Conservation (phyloP, 2,329 filamentous ascomycete genomes). For the Fusarium sp. region DNA sequence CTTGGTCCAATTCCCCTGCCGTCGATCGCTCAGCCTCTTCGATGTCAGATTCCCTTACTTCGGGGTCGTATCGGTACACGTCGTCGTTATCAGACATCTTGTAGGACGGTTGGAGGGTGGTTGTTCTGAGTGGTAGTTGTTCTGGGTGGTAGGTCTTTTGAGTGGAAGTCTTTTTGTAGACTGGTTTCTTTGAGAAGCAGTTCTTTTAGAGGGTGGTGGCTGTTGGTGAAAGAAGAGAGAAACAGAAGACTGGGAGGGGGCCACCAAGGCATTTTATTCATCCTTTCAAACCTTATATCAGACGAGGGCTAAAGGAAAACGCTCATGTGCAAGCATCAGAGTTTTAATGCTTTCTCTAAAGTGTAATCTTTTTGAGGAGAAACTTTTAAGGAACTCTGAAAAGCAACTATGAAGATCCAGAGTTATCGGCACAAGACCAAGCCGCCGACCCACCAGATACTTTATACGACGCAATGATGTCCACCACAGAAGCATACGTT, state of each 20-base stretch:
- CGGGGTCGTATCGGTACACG: background rate
- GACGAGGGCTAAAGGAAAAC: background rate
- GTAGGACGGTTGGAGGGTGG: background rate
- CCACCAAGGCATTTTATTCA: background rate
- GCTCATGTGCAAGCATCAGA: background rate
- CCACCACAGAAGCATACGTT: slow-evolving; percentile 57
- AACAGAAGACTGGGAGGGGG: background rate
- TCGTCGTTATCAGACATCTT: background rate
- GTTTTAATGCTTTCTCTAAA: background rate
- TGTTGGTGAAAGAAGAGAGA: background rate
- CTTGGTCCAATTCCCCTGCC: too few relatives aligned
- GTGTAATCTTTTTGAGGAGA: background rate
- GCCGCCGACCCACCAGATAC: slow-evolving; percentile 51
- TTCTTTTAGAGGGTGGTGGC: background rate
- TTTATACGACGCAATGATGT: slow-evolving; percentile 51
- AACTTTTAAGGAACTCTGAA: background rate
- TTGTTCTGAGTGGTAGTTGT: background rate
- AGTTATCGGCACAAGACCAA: slow-evolving; percentile 60
- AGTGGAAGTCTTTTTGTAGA: background rate
- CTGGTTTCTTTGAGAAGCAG: background rate
- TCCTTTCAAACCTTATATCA: background rate
- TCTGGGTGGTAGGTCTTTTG: background rate
- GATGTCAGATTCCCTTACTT: background rate
- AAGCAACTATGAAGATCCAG: slow-evolving; percentile 37
- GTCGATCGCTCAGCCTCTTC: background rate